Base-by-base conservation (phyloP, 1,284 basidiomycete species). In the Ganoderma lingzhi region DNA sequence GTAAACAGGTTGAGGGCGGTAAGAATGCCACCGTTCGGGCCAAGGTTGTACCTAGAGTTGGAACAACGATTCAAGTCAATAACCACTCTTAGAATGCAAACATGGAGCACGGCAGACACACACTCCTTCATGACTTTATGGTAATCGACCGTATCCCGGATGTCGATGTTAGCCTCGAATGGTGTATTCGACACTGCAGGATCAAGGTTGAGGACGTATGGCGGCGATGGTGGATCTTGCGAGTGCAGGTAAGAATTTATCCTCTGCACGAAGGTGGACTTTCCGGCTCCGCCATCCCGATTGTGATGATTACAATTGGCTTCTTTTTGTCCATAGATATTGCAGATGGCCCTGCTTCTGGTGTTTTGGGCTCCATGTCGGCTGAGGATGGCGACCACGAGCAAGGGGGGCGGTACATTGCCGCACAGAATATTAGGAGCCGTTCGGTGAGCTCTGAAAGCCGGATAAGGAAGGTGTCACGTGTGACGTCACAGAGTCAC, bases 71-170 rank as follows among this genome's bases (percentile, higher is more conserved):
- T n/a, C 53, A 30, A 30, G 58, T 69, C 56, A 71, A 68, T 67
- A 55, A 64, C 65, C 73, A 61, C 45, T 58, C 39, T 0, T 41
- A 63, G 30, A 62, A 59, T 37, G 15, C 17, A 17, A 41, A 62
- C 64, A 62, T 66, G 28, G 56, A 63, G 48, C 63, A 66, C 55
- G 69, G 70, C 8, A 41, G 70, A 76, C 73, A 91, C 94, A 86
- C 85, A 96, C 95, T 99, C 96, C 88, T 98, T 96, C 98, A 99
- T 99, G 76, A 99, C 97, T 81, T 99, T 93, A 73, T 93, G 90
- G 81, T 99, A 99, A 81, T 99, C 95, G 63, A 99, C 91, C 12
- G 98, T 99, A 80, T 99, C 98, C 68, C 98, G 85, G 67, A 99
- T 99, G 80, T 99, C 98, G 71, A 99, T 98, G 78, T 99, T 99